phyloP scores from a whole-genome alignment of 179 eudicot species.

The Silene noctiflora region DNA sequence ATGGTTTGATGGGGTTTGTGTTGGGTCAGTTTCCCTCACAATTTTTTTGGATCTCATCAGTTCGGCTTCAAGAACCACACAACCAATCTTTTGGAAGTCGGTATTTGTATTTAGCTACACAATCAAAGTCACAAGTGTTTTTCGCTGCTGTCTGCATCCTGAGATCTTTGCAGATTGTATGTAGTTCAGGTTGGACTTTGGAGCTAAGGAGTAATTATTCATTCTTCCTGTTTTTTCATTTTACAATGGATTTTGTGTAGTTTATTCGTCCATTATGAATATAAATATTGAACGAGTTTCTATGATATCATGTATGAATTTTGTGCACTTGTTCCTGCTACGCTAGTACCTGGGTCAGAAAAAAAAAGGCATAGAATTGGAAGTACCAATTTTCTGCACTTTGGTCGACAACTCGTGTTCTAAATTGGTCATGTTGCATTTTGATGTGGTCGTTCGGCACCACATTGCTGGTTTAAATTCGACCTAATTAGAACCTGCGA shows the following conservation, averaged over 20 bases:
- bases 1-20: neutral
- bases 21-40: neutral
- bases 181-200: slow-evolving; percentile 5
- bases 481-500: too few relatives aligned
- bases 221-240: slow-evolving; percentile 7
- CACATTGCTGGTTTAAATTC: too few relatives aligned
- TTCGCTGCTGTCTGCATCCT: neutral
- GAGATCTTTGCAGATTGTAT: neutral
- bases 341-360: too few relatives aligned
- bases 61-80: neutral
- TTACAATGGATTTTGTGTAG: neutral
- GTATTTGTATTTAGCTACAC: slow-evolving; percentile 13
- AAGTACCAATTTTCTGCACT: too few relatives aligned
- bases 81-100: slow-evolving; percentile 14
- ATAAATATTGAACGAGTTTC: neutral
- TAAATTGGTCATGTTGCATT: too few relatives aligned
- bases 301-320: too few relatives aligned
- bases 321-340: too few relatives aligned
- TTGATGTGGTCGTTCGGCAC: too few relatives aligned
- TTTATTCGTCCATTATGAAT: neutral
- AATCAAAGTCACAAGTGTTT: neutral
- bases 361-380: too few relatives aligned
- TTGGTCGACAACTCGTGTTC: too few relatives aligned
- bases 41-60: neutral
- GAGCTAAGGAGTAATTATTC: slow-evolving; percentile 4